These are phyloP conservation scores for Skeletonema marinoi DNA, from an alignment of 108 stramenopile species.

Conservation along the genomic window DNA sequence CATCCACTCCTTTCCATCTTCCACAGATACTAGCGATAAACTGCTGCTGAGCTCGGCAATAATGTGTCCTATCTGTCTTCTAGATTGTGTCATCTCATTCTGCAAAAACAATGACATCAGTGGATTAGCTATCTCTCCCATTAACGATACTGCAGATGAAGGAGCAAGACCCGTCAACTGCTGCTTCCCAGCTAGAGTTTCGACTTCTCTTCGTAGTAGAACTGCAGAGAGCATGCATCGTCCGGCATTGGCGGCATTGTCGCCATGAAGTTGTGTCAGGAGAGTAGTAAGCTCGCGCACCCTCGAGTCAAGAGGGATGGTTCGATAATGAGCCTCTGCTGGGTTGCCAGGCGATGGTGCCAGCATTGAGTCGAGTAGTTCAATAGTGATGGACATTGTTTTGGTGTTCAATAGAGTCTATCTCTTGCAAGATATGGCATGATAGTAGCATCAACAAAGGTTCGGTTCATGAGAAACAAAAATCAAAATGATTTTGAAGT, in stretches of 20 bases:
- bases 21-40: slow-evolving; percentile 15
- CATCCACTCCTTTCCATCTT: slow-evolving; percentile 11
- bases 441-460: no score
- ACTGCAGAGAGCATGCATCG: slow-evolving; percentile 52
- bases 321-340: slow-evolving; percentile 35
- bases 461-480: neutral
- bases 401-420: neutral
- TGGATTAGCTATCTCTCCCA: slow-evolving; percentile 52
- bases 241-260: slow-evolving; percentile 13
- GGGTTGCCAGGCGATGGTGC: slow-evolving; percentile 19
- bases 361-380: slow-evolving; percentile 48
- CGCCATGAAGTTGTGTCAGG: slow-evolving; percentile 18
- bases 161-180: neutral
- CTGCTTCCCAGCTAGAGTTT: slow-evolving; percentile 34
- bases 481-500: no score
- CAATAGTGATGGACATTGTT: slow-evolving; percentile 38
- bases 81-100: neutral
- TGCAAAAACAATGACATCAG: slow-evolving; percentile 42
- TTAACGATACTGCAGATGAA: slow-evolving; percentile 18
- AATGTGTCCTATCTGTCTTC: slow-evolving; percentile 59
- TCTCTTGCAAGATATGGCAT: no score
- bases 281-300: slow-evolving; percentile 31
- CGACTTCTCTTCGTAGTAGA: slow-evolving; percentile 66
- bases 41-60: slow-evolving; percentile 59
- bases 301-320: slow-evolving; percentile 21